Percentiles rank a stretch among this genome's conserved stretches.
Conservation (phyloP, 78 protist genomes). For the Dictyostelium firmibasis region DNA sequence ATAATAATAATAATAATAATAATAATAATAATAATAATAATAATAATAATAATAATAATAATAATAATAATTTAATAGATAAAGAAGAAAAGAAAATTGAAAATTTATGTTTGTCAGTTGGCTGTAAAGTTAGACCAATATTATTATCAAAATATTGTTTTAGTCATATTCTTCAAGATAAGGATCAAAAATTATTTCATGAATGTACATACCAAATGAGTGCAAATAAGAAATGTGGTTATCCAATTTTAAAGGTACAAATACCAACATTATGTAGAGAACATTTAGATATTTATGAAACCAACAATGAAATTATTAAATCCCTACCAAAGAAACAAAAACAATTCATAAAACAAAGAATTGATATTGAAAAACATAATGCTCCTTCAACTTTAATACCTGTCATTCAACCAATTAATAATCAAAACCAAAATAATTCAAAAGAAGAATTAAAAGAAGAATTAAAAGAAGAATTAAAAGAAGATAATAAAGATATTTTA, state of each 20-base stretch:
- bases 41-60: background rate
- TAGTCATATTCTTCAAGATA: constrained; percentile 54
- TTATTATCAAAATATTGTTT: constrained; percentile 50
- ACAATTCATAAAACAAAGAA: constrained; percentile 20
- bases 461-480: background rate
- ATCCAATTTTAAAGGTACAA: constrained; percentile 57
- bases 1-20: background rate
- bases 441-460: background rate
- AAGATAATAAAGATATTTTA: background rate
- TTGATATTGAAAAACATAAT: background rate
- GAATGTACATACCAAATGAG: constrained; percentile 32
- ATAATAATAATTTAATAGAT: background rate
- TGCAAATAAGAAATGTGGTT: constrained; percentile 16
- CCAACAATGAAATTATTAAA: background rate
- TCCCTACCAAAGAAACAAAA: constrained; percentile 22
- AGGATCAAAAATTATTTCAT: constrained; percentile 32
- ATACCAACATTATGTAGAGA: constrained; percentile 54
- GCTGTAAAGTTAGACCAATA: constrained; percentile 15
- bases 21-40: background rate
- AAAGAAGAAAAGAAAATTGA: background rate
- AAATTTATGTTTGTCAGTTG: background rate
- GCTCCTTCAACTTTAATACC: background rate
- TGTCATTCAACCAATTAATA: background rate
- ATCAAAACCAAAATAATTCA: background rate
- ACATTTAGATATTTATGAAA: constrained; percentile 51